Evolutionary conservation across 2,329 filamentous ascomycete genomes (phyloP), one percentile per base, ranked within the genome.

Genomic region (Colletotrichum lentis): DNA sequence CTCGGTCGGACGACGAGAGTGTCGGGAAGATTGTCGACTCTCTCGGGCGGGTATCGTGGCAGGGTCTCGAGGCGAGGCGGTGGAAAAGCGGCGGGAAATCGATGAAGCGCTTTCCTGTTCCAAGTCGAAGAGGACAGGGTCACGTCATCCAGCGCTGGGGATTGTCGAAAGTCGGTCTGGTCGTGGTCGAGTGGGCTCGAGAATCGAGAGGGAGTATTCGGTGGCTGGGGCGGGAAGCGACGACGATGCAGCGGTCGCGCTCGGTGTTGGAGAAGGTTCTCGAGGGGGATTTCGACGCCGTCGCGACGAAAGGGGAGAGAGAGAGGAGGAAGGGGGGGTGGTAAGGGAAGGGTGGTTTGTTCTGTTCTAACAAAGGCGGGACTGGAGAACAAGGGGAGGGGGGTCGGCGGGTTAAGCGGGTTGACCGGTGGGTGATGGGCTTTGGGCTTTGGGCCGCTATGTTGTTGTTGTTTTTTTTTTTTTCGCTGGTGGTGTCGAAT

Each of bases 121-220:
- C 37, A 11, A 41, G 47, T 52, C 62, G 55, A 39, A 46, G 65
- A 39, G 31, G 55, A 44, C 62, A 65, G 49, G 64, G 55, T 60
- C 65, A 60, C 62, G 62, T 68, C 65, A 65, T 68, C 37, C 65
- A 59, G 62, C 65, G 62, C 61, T 53, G 10, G 43, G 60, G 53
- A 53, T 16, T 60, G 27, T 68, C 55, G 44, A 47, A 54, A 50
- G 55, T 65, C 65, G 61, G 49, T 60, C 54, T 64, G 49, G 47
- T 59, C 49, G 65, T 64, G 43, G 46, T 55, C 49, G 65, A 24
- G 47, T 54, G 49, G 46, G 52, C 52, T 64, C 37, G 55, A 18
- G 20, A 20, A 35, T 11, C 22, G 44, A 37, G 35, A 52, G 61
- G 20, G 14, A 7, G 8, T 35, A 35, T 11, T 53, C 54, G 49